Base-by-base conservation (phyloP, 1,139 yeast species). In the Arxiozyma heterogenica region DNA sequence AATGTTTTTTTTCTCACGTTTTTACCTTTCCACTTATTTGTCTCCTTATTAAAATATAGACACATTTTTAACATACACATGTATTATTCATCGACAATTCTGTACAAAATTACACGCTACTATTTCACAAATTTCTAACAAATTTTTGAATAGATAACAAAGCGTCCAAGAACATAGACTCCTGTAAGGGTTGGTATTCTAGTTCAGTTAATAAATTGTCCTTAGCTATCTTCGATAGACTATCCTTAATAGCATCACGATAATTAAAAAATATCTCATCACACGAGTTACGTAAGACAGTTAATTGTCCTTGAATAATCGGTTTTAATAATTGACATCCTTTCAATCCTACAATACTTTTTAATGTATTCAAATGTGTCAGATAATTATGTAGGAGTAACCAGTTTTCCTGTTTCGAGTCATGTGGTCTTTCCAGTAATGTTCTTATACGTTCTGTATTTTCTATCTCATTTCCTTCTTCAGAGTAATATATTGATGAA, bases 291-390 rank as follows among this genome's bases (percentile, higher is more conserved):
- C 70, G 61, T 27, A 64, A 44, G 7, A 48, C 47, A 17, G 49
- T 56, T 18, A 65, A 51, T 34, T 56, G 52, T 9, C 46, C 17
- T 51, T 64, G 66, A 4, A 66, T 59, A 15, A 46, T 21, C 8
- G 52, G 34, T 47, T 61, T 64, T 18, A 54, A 39, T 8, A 55
- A 45, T 43, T 62, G 63, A 20, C 67, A 59, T 50, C 66, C 62
- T 50, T 70, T 67, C 53, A 66, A 58, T 8, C 58, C 59, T 44
- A 68, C 72, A 43, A 70, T 57, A 7, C 71, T 70, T 52, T 69
- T 67, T 17, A 68, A 58, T 0, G 73, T 69, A 12, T 67, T 57
- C 12, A 69, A 50, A 22, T 53, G 52, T 4, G 61, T 59, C 25
- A 63, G 53, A 44, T 69, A 67, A 23, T 53, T 51, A 53, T 66